A percentile compares a stretch with the other conserved stretches of the same genome.
Conservation (phyloP, 495 filamentous ascomycete species). For the Umbilicaria muhlenbergii region DNA sequence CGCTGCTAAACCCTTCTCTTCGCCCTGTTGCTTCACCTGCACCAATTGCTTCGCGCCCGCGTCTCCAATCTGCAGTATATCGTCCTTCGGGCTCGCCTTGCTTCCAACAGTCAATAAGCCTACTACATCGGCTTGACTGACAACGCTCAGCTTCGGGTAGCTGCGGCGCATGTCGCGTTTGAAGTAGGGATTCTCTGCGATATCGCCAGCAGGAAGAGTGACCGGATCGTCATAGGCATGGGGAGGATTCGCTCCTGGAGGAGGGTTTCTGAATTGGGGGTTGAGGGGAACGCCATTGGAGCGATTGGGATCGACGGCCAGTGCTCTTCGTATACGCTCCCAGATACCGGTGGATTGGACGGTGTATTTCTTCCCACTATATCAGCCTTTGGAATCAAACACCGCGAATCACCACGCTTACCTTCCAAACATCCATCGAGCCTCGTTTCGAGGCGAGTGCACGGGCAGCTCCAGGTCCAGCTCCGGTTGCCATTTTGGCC, state of each 20-base stretch:
- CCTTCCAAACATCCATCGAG: constrained; percentile 11
- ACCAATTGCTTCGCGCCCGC: constrained; percentile 68
- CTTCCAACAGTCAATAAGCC: constrained; percentile 75
- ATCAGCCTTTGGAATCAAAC: background rate
- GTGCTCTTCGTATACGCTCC: constrained; percentile 60
- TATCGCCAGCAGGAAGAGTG: constrained; percentile 79
- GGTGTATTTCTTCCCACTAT: constrained; percentile 72
- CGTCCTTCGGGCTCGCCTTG: constrained; percentile 61
- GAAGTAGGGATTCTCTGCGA: constrained; percentile 97
- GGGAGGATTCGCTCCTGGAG: constrained; percentile 68
- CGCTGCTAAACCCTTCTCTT: constrained; percentile 50
- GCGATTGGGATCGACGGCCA: constrained; percentile 77
- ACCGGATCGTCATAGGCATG: constrained; percentile 74
- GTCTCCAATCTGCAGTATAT: constrained; percentile 62
- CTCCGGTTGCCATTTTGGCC: constrained; percentile 11
- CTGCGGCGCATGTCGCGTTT: constrained; percentile 76
- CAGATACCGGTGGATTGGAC: constrained; percentile 82
- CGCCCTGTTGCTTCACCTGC: constrained; percentile 61
- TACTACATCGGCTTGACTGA: constrained; percentile 75
- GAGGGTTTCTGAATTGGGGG: constrained; percentile 77
- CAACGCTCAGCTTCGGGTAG: constrained; percentile 69
- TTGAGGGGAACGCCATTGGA: constrained; percentile 87
- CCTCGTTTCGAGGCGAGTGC: constrained; percentile 8
- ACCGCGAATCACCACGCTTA: background rate
- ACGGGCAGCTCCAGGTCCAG: constrained; percentile 11